Base-by-base conservation (phyloP, 2,329 filamentous ascomycete species). In the Paecilomyces formosus region DNA sequence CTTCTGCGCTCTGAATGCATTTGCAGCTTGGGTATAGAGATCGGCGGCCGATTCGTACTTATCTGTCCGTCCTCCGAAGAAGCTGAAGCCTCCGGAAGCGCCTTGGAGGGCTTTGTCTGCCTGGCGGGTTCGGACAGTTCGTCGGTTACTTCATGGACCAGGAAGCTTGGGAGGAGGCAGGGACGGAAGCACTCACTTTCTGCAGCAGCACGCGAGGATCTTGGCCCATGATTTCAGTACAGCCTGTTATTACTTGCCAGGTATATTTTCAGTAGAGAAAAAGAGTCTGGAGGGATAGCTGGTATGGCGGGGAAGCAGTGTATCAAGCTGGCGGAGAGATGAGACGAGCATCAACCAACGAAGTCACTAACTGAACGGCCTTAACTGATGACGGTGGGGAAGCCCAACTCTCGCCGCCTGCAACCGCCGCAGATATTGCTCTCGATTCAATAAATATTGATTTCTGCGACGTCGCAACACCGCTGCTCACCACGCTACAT, bases 1-100 rank as follows among this genome's bases (percentile, higher is more conserved):
- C 73, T 90, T 90, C 76, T 94, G 88, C 80, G 95, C 86, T 70
- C 90, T 85, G 75, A 96, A 97, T 60, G 90, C 90, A 79, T 97
- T 96, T 62, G 88, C 94, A 49, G 93, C 93, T 74, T 96, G 87
- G 61, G 85, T 86, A 72, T 92, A 97, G 63, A 94, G 80, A 65
- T 97, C 92, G 63, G 89, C 90, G 13, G 93, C 93, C 77, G 87
- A 86, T 77, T 95, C 89, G 71, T 90, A 92, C 76, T 97, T 97
- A 63, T 96, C 92, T 68, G 89, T 84, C 59, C 87, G 84, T 53
- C 90, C 90, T 51, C 92, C 90, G 68, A 99, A 97, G 76, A 96
- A 86, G 73, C 87, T 90, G 78, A 96, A 97, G 67, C 92, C 92
- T 28, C 88, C 81, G 21, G 85, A 81, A 49, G 93, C 92, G 65